These are phyloP conservation scores for Fusarium continuum DNA, from an alignment of 2,329 filamentous ascomycete genomes.

Conservation along the genomic window DNA sequence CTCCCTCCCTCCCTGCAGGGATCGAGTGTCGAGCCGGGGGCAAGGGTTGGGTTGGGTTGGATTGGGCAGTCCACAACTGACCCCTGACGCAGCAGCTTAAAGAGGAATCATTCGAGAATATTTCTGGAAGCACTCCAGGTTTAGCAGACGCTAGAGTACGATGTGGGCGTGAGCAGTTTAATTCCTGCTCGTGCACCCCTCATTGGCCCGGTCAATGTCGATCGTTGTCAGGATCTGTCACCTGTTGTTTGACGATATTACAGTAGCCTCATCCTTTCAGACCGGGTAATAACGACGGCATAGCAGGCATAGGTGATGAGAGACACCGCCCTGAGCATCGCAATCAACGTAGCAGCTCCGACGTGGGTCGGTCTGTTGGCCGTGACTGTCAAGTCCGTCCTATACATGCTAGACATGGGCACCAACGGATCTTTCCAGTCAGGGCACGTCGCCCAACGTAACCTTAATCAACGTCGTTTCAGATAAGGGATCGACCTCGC, in stretches of 20 bases:
- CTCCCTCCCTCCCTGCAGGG: constrained; percentile 23
- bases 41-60: not conserved
- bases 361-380: not conserved
- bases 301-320: too few relatives aligned
- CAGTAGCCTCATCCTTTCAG: constrained; percentile 8
- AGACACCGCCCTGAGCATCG: not conserved
- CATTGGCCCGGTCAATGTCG: not conserved
- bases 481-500: constrained; percentile 30
- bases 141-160: constrained; percentile 4
- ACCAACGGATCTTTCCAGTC: constrained; percentile 2
- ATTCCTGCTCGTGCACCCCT: constrained; percentile 1
- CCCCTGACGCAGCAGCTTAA: constrained; percentile 17
- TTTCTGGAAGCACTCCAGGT: constrained; percentile 36
- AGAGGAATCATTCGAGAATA: constrained; percentile 39
- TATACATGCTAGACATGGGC: not conserved
- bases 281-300: not conserved
- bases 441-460: constrained; percentile 16
- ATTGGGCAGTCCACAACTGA: constrained; percentile 1
- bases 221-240: constrained; percentile 15
- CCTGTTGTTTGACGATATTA: not conserved
- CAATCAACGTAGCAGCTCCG: not conserved
- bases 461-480: constrained; percentile 32
- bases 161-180: constrained; percentile 19
- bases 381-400: too few relatives aligned
- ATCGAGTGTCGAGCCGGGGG: constrained; percentile 12